Conservation (phyloP, 257 asterid genomes). For the Lavandula angustifolia region DNA sequence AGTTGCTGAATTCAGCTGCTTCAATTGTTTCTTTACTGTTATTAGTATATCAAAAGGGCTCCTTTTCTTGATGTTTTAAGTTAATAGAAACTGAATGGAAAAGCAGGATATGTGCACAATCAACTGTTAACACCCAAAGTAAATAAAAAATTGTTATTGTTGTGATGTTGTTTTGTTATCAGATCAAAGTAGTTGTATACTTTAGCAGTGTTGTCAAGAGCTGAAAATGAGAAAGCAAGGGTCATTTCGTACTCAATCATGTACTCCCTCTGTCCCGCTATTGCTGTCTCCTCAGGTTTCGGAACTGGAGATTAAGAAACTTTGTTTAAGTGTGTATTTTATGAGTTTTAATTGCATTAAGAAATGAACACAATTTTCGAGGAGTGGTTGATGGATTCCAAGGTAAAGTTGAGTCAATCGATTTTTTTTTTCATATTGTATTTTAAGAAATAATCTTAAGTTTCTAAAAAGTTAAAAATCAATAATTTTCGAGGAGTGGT, state of each 20-base stretch:
- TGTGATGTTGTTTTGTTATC: constrained; percentile 2
- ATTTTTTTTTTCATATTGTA: too few relatives aligned
- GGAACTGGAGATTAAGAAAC: too few relatives aligned
- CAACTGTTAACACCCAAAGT: neutral
- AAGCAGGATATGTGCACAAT: neutral
- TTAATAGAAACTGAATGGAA: neutral
- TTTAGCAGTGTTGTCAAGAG: constrained; percentile 5
- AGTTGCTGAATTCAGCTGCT: constrained; percentile 11
- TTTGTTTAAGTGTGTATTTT: too few relatives aligned
- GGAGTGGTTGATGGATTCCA: too few relatives aligned
- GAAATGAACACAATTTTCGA: too few relatives aligned
- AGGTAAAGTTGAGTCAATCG: too few relatives aligned
- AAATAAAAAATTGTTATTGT: neutral
- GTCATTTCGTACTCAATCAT: neutral
- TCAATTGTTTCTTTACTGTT: constrained; percentile 18
- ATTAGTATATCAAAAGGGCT: neutral
- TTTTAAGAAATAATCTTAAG: too few relatives aligned
- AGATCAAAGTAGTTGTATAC: neutral
- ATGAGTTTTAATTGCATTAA: too few relatives aligned
- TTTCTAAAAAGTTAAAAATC: too few relatives aligned
- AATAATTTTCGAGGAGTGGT: too few relatives aligned
- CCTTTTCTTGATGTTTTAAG: constrained; percentile 1
- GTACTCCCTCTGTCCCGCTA: too few relatives aligned
- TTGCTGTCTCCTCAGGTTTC: too few relatives aligned
- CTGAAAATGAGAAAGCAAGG: constrained; percentile 7